Conservation (phyloP, 805 yeast species). For the Metschnikowia proteae region DNA sequence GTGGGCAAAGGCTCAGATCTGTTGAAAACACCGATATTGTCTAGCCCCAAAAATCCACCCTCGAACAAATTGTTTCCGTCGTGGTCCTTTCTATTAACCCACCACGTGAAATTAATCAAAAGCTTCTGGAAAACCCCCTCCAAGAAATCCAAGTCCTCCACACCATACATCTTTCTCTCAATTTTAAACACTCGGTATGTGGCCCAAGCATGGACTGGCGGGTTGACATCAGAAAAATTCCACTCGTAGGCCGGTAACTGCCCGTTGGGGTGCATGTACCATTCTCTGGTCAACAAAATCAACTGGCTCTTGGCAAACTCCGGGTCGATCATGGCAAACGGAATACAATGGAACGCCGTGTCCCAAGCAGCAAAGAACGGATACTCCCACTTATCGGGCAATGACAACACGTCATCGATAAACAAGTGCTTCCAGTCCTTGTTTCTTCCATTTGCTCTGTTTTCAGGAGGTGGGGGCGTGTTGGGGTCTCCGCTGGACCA, state of each 20-base stretch:
- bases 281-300: constrained; percentile 81
- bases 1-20: constrained; percentile 92
- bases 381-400: constrained; percentile 96
- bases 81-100: constrained; percentile 89
- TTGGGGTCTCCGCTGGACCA: constrained; percentile 86
- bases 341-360: constrained; percentile 91
- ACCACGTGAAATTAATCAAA: constrained; percentile 89
- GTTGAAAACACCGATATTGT: constrained; percentile 88
- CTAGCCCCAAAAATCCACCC: constrained; percentile 91
- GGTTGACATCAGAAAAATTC: constrained; percentile 94
- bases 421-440: constrained; percentile 85
- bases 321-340: constrained; percentile 90
- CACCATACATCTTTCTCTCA: constrained; percentile 81
- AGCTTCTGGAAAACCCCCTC: constrained; percentile 92
- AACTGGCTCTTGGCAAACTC: constrained; percentile 86
- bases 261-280: constrained; percentile 99
- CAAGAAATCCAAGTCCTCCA: constrained; percentile 73
- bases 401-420: constrained; percentile 79
- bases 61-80: constrained; percentile 88
- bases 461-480: constrained; percentile 68
- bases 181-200: constrained; percentile 82
- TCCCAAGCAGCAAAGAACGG: constrained; percentile 98
- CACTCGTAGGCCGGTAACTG: constrained; percentile 96
- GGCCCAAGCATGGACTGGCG: constrained; percentile 97
- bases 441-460: constrained; percentile 85